These are phyloP conservation scores for Teratosphaeria destructans DNA, from an alignment of 2,329 filamentous ascomycete species.

Conservation along the genomic window DNA sequence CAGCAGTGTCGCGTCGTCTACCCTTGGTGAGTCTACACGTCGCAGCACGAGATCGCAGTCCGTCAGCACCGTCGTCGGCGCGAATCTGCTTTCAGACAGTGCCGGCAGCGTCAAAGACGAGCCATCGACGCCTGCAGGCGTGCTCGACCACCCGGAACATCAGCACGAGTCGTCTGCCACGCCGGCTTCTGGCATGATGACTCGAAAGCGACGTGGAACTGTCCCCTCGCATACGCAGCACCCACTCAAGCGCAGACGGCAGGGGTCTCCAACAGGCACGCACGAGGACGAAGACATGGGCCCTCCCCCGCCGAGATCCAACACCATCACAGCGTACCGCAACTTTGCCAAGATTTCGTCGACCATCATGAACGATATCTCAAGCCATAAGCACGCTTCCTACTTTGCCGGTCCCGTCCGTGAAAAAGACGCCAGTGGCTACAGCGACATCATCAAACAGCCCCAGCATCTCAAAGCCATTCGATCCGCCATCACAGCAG, in stretches of 20 bases:
- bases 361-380: constrained; percentile 42
- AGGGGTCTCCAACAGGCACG: constrained; percentile 12
- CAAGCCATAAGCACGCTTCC: constrained; percentile 41
- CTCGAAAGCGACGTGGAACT: constrained; percentile 25
- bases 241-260: constrained; percentile 33
- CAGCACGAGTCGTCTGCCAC: constrained; percentile 15
- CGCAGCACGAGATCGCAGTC: constrained; percentile 40
- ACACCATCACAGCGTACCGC: constrained; percentile 34
- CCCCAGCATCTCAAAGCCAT: constrained; percentile 44
- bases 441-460: constrained; percentile 41
- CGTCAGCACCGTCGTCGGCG: constrained; percentile 36
- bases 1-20: constrained; percentile 36
- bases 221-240: constrained; percentile 20
- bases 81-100: constrained; percentile 28
- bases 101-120: constrained; percentile 37
- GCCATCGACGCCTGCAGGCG: constrained; percentile 34
- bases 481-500: constrained; percentile 37
- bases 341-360: constrained; percentile 39
- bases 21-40: constrained; percentile 33
- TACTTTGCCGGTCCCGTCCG: constrained; percentile 41
- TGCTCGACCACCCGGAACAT: constrained; percentile 28
- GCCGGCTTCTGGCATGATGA: constrained; percentile 16
- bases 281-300: constrained; percentile 7
- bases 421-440: constrained; percentile 41
- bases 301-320: constrained; percentile 17